Evolutionary conservation across 192 early-diverging fungal genomes (phyloP), one percentile per base, ranked within the genome.

Genomic region (Linnemannia schmuckeri): DNA sequence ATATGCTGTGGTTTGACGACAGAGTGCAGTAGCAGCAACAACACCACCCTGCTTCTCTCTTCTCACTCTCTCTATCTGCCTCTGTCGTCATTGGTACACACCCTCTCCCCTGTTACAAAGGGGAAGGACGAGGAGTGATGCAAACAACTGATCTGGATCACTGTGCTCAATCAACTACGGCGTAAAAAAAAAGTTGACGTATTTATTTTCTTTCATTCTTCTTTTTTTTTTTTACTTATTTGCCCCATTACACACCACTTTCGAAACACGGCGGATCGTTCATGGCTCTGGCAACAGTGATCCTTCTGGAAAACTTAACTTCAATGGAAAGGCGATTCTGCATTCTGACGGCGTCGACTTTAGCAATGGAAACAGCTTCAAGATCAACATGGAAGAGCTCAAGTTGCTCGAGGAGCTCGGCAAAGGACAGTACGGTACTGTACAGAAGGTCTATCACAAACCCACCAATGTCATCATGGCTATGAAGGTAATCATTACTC

Each of bases 341-440:
- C 96, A 96, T 87, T 93, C 95, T 17, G 95, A 95, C 30, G 97
- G 97, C 49, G 96, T 99, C 37, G 95, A 99, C 88, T 99, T 99
- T 86, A 93, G 91, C 78, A 96, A 93, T 89, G 97, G 97, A 74
- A 95, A 93, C 76, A 93, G 93, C 79, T 98, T 97, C 88, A 93
- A 92, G 68, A 97, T 99, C 77, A 95, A 96, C 47, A 97, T 97
- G 96, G 89, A 94, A 69, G 96, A 99, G 66, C 90, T 99, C 71
- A 80, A 91, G 52, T 88, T 96, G 35, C 81, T 93, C 27, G 94
- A 95, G 81, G 96, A 95, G 86, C 90, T 99, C 15, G 97, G 97
- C 40, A 95, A 95, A 63, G 97, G 97, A 4, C 97, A 98, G 89
- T 99, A 96, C 80, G 97, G 97, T n/a, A 93, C 95, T 0, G 97